phyloP scores from a whole-genome alignment of 768 basidiomycete species.

The Cystofilobasidium capitatum region DNA sequence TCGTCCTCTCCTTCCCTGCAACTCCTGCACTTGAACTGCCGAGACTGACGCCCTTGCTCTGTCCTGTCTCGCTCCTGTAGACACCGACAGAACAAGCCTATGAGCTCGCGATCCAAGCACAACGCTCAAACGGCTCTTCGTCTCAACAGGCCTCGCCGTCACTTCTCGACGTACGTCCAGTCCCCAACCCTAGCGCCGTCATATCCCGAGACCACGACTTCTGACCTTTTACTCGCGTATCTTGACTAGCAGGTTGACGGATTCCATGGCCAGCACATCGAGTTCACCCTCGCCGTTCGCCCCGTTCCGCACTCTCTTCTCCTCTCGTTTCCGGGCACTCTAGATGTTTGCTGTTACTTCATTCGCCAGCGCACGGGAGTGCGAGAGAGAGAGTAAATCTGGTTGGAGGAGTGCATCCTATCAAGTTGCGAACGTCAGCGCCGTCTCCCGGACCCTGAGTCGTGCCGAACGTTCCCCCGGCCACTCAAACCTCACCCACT shows the following conservation, averaged over 20 bases:
- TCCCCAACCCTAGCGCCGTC: too few species aligned
- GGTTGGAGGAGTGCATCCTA: neutral
- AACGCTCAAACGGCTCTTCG: slow-evolving; percentile 12
- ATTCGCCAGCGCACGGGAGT: neutral
- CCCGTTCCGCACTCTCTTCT: neutral
- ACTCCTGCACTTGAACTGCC: neutral
- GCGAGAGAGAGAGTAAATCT: neutral
- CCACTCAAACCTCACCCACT: slow-evolving; percentile 76
- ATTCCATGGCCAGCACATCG: too few species aligned
- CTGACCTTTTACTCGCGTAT: too few species aligned
- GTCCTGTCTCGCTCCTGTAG: neutral
- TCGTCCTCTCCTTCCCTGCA: slow-evolving; percentile 5
- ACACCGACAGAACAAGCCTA: slow-evolving; percentile 7
- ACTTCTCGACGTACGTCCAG: slow-evolving; percentile 3
- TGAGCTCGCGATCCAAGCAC: slow-evolving; percentile 11
- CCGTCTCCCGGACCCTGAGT: slow-evolving; percentile 68
- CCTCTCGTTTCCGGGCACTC: neutral
- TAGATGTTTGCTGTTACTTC: neutral
- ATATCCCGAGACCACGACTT: too few species aligned
- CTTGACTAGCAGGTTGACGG: too few species aligned
- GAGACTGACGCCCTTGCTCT: neutral
- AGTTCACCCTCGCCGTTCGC: neutral
- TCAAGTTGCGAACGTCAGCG: slow-evolving; percentile 75
- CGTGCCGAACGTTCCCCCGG: slow-evolving; percentile 68
- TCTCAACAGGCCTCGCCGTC: slow-evolving; percentile 24